These are phyloP conservation scores for Theileria luwenshuni DNA, from an alignment of 169 alveolate species.

Conservation along the genomic window DNA sequence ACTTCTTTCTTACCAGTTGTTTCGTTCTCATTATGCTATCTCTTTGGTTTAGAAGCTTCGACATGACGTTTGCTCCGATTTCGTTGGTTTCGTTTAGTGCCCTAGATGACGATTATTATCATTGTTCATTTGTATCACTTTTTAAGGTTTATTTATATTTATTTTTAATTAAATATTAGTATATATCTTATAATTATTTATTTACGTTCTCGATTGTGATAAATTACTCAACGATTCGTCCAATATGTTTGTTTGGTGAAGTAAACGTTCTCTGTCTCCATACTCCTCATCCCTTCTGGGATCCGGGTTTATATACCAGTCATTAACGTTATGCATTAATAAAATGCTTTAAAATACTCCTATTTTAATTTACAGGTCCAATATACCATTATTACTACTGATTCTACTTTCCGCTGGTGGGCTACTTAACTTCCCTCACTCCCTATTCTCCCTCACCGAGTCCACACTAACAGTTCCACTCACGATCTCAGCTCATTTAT, in stretches of 20 bases:
- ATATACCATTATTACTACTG: no score
- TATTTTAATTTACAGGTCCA: neutral
- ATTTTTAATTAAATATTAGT: neutral
- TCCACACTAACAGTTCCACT: no score
- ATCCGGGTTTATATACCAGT: neutral
- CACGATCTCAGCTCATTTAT: no score
- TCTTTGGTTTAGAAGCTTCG: constrained; percentile 60
- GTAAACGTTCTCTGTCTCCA: constrained; percentile 56
- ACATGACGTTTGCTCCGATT: constrained; percentile 65
- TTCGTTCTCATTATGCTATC: constrained; percentile 63
- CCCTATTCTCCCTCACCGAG: no score
- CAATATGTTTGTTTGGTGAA: constrained; percentile 50
- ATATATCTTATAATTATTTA: neutral
- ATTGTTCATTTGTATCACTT: neutral
- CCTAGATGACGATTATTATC: constrained; percentile 7
- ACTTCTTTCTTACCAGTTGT: constrained; percentile 32
- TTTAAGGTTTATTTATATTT: neutral
- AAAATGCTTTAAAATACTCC: neutral
- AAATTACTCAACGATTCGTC: constrained; percentile 41
- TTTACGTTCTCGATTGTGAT: constrained; percentile 57
- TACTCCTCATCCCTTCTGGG: constrained; percentile 30
- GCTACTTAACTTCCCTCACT: no score
- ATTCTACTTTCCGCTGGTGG: no score
- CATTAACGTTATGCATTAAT: constrained; percentile 12
- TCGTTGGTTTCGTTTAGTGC: constrained; percentile 55